Percentiles rank a stretch among this genome's conserved stretches.
Conservation (phyloP, 805 yeast genomes). For the Wickerhamiella kazuoi region DNA sequence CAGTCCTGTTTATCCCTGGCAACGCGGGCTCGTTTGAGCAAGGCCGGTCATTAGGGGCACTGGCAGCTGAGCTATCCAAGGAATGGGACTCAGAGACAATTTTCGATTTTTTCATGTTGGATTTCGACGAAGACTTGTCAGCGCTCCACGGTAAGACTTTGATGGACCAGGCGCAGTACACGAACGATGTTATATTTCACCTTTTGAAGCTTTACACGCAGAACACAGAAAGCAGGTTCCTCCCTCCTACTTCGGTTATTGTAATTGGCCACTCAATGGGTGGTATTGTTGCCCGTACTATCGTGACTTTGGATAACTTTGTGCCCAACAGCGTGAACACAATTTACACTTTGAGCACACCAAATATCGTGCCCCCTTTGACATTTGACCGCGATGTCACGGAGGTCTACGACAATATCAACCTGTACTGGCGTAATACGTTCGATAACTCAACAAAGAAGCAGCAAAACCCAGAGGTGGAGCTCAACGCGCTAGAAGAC, state of each 20-base stretch:
- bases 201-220: slow-evolving; percentile 51
- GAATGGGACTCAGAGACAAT: slow-evolving; percentile 21
- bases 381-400: slow-evolving; percentile 83
- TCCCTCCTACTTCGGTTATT: slow-evolving; percentile 50
- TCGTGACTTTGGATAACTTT: slow-evolving; percentile 68
- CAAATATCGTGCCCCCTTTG: slow-evolving; percentile 82
- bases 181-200: slow-evolving; percentile 71
- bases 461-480: slow-evolving; percentile 13
- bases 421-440: slow-evolving; percentile 64
- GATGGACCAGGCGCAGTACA: slow-evolving; percentile 81
- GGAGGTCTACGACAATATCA: slow-evolving; percentile 52
- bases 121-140: slow-evolving; percentile 88
- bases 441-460: slow-evolving; percentile 14
- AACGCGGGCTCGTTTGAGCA: slow-evolving; percentile 92
- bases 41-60: slow-evolving; percentile 81
- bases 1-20: slow-evolving; percentile 89
- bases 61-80: slow-evolving; percentile 39
- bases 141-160: slow-evolving; percentile 92
- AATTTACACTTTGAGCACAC: slow-evolving; percentile 71
- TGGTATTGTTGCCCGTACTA: slow-evolving; percentile 77
- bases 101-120: slow-evolving; percentile 78
- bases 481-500: slow-evolving; percentile 32
- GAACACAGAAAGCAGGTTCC: slow-evolving; percentile 12
- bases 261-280: slow-evolving; percentile 94
- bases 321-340: slow-evolving; percentile 57